Base-by-base conservation (phyloP, 2,329 filamentous ascomycete species). In the Thermochaetoides dissita region DNA sequence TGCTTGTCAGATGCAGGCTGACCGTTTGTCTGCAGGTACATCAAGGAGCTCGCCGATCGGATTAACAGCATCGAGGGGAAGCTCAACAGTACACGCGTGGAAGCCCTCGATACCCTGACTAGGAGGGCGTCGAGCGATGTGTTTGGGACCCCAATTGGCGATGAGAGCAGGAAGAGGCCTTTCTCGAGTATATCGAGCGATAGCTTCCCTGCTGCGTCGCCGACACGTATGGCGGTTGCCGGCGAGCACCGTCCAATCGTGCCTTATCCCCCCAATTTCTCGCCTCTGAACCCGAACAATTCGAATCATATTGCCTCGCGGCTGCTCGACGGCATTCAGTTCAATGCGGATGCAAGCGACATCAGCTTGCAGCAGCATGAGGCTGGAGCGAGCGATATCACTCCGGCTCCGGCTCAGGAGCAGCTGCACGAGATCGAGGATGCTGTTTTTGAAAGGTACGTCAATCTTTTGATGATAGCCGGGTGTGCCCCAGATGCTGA, bases 21-120 rank as follows among this genome's bases (percentile, higher is more conserved):
- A 41, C 17, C 34, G 32, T 24, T 24, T 24, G 17, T 24, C 17
- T 31, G 36, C 53, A 84, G 80, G 10, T 94, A 94, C 54, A 94
- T 94, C 59, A 94, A 93, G 58, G 86, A 94, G 59, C 72, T 94
- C 17, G 85, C 86, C 24, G 86, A 94, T 56, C 72, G 87, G 28
- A 77, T 94, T 45, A 79, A 88, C 53, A 80, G 75, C 36, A 79
- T 94, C 37, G 87, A 94, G 57, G 82, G 80, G 50, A 83, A 85
- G 56, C 76, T 91, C 44, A 73, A 71, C 34, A 68, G 64, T 7
- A 45, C 31, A n/a, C 17, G 63, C 54, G 34, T 54, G 60, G 44
- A 65, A n/a, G 68, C 72, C 29, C 49, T 63, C 11, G 53, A 63
- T 4, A 54, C 53, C 10, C 47, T 54, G 5, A 47, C 51, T 3